Base-by-base conservation (phyloP, 1,284 basidiomycete species). In the Puccinia coronata region DNA sequence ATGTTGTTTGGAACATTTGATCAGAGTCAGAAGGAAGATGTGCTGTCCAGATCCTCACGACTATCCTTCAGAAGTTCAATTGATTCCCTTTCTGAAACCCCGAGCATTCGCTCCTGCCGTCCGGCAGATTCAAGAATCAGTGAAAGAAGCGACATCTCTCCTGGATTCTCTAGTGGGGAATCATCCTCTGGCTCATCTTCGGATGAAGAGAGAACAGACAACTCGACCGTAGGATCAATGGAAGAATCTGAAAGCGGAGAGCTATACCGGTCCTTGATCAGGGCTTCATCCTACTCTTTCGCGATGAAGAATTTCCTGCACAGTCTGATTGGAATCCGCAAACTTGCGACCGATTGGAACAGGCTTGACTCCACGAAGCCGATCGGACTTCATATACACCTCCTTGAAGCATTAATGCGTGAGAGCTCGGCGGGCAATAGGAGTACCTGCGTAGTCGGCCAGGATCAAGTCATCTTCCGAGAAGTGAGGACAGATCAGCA, bases 311-410 rank as follows among this genome's bases (percentile, higher is more conserved):
- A 63, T 28, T 76, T 76, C 39, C 25, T 76, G 25, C 36, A 76
- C 16, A n/a, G 28, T n/a, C 51, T 76, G 41, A 76, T 76, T 5
- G 41, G 25, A 34, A 47, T 76, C 6, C 55, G 59, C 23, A 43
- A 31, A 25, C 51, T 70, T 70, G 77, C 25, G 6, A 14, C 5
- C 18, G 53, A 73, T 1, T 73, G 71, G 71, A 73, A 41, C 36
- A 55, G 34, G 31, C 51, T 73, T 11, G 39, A 73, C 36, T 73
- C 71, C 31, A 70, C 49, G 34, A 59, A 31, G 43, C 65, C 77
- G 6, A 83, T 84, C 70, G 65, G 83, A 3, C 47, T 87, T 1
- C 86, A 86, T 73, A 80, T 87, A 49, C 86, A 87, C 82, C 82
- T 86, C 59, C 85, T 86, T 71, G 85, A 86, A 76, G 81, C 79